Evolutionary conservation across 495 filamentous ascomycete species (phyloP).

Genomic region (Cudoniella acicularis): DNA sequence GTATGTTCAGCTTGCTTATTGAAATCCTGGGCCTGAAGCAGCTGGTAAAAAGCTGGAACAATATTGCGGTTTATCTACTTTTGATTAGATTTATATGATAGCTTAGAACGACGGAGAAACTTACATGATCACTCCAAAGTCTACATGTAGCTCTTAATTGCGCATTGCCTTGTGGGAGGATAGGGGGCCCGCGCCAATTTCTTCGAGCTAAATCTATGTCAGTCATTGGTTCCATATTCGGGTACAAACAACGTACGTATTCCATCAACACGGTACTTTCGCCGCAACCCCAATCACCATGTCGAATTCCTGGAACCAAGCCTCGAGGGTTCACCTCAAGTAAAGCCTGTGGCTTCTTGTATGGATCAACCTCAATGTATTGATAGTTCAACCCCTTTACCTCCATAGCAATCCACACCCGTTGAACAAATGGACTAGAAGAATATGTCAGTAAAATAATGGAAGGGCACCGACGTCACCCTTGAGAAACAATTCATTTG

Average conservation of each 20-base stretch:
- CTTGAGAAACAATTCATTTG: not conserved
- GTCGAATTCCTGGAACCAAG: slow-evolving; percentile 75
- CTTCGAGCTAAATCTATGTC: slow-evolving; percentile 87
- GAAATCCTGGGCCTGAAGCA: slow-evolving; percentile 68
- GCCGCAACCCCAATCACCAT: slow-evolving; percentile 84
- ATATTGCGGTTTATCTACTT: slow-evolving; percentile 76
- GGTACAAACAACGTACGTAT: slow-evolving; percentile 55
- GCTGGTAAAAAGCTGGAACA: slow-evolving; percentile 75
- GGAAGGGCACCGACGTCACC: slow-evolving; percentile 11
- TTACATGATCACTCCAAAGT: slow-evolving; percentile 84
- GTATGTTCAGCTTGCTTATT: slow-evolving; percentile 59
- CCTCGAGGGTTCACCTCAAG: slow-evolving; percentile 88
- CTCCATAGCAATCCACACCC: slow-evolving; percentile 95
- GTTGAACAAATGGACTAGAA: slow-evolving; percentile 66
- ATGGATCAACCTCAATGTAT: slow-evolving; percentile 90
- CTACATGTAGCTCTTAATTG: slow-evolving; percentile 73
- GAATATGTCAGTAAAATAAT: slow-evolving; percentile 6
- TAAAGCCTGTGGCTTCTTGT: slow-evolving; percentile 71
- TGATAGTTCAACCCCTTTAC: slow-evolving; percentile 79
- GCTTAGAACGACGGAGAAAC: slow-evolving; percentile 19
- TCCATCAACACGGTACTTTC: slow-evolving; percentile 87
- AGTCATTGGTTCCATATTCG: too few relatives aligned
- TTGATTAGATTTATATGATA: not conserved
- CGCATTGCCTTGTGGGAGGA: slow-evolving; percentile 64
- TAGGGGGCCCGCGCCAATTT: slow-evolving; percentile 57